A percentile compares a stretch with the other conserved stretches of the same genome.
phyloP scores from a whole-genome alignment of 305 asterid genomes.

The Galium porrigens region DNA sequence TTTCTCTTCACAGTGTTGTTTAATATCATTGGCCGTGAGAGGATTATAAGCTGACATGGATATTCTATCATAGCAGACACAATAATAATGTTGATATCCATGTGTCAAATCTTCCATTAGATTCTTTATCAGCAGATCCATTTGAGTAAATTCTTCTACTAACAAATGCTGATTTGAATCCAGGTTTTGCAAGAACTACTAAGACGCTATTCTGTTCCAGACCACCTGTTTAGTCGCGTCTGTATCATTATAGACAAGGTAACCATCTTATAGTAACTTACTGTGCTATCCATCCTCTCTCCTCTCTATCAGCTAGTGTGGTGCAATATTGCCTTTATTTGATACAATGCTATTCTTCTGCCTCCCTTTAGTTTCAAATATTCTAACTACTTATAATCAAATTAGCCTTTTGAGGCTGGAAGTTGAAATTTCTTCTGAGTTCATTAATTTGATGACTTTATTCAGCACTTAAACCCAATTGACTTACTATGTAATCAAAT shows the following conservation, averaged over 20 bases:
- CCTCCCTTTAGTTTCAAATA: not conserved
- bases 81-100: not conserved
- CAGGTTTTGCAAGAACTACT: conserved; percentile 92
- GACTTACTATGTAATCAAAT: not conserved
- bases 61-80: not conserved
- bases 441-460: not conserved
- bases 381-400: not conserved
- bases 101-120: not conserved
- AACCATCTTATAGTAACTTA: conserved; percentile 15
- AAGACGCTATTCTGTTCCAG: conserved; percentile 59
- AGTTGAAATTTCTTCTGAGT: not conserved
- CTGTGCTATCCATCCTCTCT: not conserved
- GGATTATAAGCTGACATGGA: not conserved
- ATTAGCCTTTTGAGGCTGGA: not conserved
- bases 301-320: conserved; percentile 5
- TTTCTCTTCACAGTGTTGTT: not conserved
- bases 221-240: conserved; percentile 60
- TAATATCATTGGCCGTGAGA: not conserved
- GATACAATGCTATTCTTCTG: not conserved
- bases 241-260: conserved; percentile 92
- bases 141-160: not conserved
- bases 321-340: conserved; percentile 8
- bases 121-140: not conserved
- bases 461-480: not conserved
- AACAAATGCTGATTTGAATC: conserved; percentile 1